Base-by-base conservation (phyloP, 371 early-diverging fungal genomes). In the Paraphysoderma sedebokerense region DNA sequence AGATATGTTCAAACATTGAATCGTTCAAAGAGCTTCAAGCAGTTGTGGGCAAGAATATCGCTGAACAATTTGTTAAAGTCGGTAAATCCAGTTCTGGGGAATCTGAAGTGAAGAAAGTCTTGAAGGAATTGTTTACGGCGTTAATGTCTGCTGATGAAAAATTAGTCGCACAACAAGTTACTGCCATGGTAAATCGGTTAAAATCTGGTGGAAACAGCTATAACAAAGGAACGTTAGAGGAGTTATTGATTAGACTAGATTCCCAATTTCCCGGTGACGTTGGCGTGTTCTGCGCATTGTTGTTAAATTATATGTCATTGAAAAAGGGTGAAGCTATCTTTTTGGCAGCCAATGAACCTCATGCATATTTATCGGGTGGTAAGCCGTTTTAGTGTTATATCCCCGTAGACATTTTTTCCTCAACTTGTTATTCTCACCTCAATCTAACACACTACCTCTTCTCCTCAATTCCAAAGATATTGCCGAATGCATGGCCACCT, bases 401-500 rank as follows among this genome's bases (percentile, higher is more conserved):
- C 38, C 15, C 12, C 12, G 3, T 44, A 13, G 36, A 24, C 17
- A 17, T 17, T 24, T 27, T 49, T 23, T 52, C 30, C 19, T 13
- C 31, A 6, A 2, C 13, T 13, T 30, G n/a, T 29, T 8, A 22
- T 20, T 0, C 27, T 27, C 8, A 46, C 47, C 7, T 0, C 5
- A 20, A 13, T 46, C 24, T 46, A 42, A 17, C n/a, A 23, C 7
- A 50, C 7, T 47, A 40, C 7, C 39, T 44, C 46, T 7, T 5
- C 22, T 34, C 3, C 3, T 0, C n/a, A 13, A n/a, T n/a, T n/a
- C n/a, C n/a, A n/a, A 51, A 81, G 98, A 97, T 61, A 90, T 87
- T 62, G 74, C 95, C 36, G 98, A 97, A 63, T 95, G 93, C 61
- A 97, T 97, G 98, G 96, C 98, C 3, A 77, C 92, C 5, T 82